Evolutionary conservation across 2,329 filamentous ascomycete genomes (phyloP), one percentile per base, ranked within the genome.

Genomic region (Bimuria novae-zelandiae): DNA sequence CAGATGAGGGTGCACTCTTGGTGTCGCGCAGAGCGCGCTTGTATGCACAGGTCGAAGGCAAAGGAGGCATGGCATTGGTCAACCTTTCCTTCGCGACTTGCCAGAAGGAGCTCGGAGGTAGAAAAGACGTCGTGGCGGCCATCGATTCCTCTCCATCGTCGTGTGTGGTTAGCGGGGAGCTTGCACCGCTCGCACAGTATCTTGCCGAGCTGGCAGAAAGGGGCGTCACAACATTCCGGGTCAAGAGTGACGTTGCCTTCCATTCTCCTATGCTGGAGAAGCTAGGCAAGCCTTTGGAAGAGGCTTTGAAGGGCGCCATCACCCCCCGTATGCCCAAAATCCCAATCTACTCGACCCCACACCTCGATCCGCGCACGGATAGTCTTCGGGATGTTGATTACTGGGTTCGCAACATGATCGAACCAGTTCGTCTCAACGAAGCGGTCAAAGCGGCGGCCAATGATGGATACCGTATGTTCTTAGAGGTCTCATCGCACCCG

Each of bases 401-500:
- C 56, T 77, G 76, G 75, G 55, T 65, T 2, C 55, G 64, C n/a
- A 78, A 78, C 54, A 76, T 76, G 69, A 50, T 76, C 6, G 61
- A 60, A 3, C 74, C 72, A 7, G 76, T 76, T 2, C 61, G 60
- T 32, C 67, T 79, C 6, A 71, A 64, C 0, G 55, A 62, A 8
- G 73, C 77, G 1, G 63, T 79, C 4, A 52, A 63, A 12, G 67
- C 69, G 11, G 73, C 73, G 0, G 63, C 67, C 0, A 64, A 74
- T 1, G 77, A 79, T 49, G 75, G 73, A 1, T 70, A 67, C 44
- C 59, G 71, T 4, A 16, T 75, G 1, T 78, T 79, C 57, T 35
- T 79, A 2, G 77, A 79, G 52, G 68, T 78, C 0, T 77, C 76
- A 0, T 65, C 58, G 4, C 77, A 79, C 44, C 75, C 76, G 0